Evolutionary conservation across 2,329 filamentous ascomycete species (phyloP).

Genomic region (Fusarium sp.): DNA sequence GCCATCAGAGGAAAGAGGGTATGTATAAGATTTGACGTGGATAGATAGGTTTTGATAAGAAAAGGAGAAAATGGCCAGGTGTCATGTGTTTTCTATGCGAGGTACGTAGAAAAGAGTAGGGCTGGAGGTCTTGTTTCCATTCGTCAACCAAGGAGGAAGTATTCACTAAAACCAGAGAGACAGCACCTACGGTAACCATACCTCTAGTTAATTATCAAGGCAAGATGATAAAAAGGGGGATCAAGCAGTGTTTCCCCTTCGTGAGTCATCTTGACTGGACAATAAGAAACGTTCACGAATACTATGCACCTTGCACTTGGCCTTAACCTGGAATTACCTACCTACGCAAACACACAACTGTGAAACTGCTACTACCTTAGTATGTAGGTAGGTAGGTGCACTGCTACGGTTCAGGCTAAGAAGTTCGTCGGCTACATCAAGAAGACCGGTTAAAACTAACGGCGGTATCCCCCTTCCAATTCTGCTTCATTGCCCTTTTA

Average conservation of each 20-base stretch:
- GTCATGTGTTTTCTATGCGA: background rate
- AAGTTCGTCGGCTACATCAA: background rate
- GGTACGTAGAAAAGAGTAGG: background rate
- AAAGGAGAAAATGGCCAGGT: background rate
- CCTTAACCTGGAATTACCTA: background rate
- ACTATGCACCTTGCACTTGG: background rate
- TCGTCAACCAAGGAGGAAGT: background rate
- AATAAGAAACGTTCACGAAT: background rate
- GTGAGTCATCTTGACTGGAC: background rate
- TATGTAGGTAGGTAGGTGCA: background rate
- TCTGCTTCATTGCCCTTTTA: constrained; percentile 27
- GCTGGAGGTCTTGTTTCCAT: background rate
- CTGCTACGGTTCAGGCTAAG: background rate
- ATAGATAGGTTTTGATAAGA: background rate
- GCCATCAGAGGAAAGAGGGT: background rate
- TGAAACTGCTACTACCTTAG: background rate
- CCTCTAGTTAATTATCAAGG: background rate
- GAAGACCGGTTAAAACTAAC: background rate
- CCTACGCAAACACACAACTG: background rate
- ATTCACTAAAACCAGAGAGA: background rate
- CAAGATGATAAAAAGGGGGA: background rate
- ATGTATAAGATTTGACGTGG: background rate
- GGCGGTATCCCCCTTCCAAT: constrained; percentile 7
- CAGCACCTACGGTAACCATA: background rate
- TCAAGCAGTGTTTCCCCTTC: background rate